These are phyloP conservation scores for Ophiocordyceps camponoti-saundersi DNA, from an alignment of 2,329 filamentous ascomycete species.

Conservation along the genomic window DNA sequence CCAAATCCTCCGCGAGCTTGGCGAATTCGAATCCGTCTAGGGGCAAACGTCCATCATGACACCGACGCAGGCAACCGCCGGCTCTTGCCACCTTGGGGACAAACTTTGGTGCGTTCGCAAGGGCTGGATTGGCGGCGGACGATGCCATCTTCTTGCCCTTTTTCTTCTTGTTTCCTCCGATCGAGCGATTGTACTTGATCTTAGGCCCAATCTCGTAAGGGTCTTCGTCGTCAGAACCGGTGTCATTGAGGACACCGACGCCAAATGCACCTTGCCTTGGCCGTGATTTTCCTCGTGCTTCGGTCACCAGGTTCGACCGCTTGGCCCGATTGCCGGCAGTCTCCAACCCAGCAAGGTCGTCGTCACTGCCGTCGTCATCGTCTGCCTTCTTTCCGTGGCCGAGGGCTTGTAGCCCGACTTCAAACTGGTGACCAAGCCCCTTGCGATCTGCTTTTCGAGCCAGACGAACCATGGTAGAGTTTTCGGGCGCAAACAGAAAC, in stretches of 20 bases:
- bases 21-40: conserved; percentile 67
- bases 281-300: conserved; percentile 33
- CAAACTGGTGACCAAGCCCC: conserved; percentile 51
- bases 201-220: conserved; percentile 82
- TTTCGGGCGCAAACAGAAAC: conserved; percentile 74
- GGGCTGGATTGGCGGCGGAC: conserved; percentile 42
- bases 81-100: conserved; percentile 37
- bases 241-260: conserved; percentile 80
- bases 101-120: conserved; percentile 56
- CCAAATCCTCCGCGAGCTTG: conserved; percentile 24
- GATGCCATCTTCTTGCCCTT: conserved; percentile 37
- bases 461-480: conserved; percentile 52
- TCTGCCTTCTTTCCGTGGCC: conserved; percentile 18
- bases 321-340: background rate
- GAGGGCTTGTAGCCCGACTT: conserved; percentile 30
- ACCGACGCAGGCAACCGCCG: conserved; percentile 33
- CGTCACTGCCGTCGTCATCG: conserved; percentile 29
- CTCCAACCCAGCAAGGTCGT: conserved; percentile 5
- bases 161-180: conserved; percentile 72
- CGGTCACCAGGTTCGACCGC: background rate
- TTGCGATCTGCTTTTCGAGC: conserved; percentile 49
- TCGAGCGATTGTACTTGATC: conserved; percentile 69
- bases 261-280: conserved; percentile 53
- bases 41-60: conserved; percentile 67
- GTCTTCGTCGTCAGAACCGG: conserved; percentile 87